phyloP scores from a whole-genome alignment of 345 rosid genomes.

The Lepidium aucheri region DNA sequence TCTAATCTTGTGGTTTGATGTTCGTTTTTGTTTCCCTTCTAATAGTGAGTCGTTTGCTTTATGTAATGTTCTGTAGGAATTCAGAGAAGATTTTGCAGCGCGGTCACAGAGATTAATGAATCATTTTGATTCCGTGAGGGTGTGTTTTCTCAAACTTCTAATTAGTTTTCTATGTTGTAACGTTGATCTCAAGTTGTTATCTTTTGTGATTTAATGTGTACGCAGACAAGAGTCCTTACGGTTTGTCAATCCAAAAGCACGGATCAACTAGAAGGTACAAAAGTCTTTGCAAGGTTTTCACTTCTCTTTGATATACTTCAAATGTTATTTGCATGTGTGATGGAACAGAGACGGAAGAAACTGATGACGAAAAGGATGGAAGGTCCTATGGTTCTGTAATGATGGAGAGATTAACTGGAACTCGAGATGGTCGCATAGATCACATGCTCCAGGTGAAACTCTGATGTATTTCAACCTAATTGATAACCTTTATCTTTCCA shows the following conservation, averaged over 20 bases:
- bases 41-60: not conserved
- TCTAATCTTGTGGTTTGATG: not conserved
- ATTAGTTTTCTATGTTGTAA: not conserved
- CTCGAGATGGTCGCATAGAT: slow-evolving; percentile 78
- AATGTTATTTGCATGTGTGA: not conserved
- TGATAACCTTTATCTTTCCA: not conserved
- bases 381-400: slow-evolving; percentile 72
- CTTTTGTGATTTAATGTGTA: not conserved
- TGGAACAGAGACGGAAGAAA: slow-evolving; percentile 42
- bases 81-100: slow-evolving; percentile 66
- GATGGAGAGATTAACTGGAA: slow-evolving; percentile 79
- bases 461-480: not conserved
- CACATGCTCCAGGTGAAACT: slow-evolving; percentile 79
- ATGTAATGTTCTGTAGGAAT: slow-evolving; percentile 43
- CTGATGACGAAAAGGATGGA: slow-evolving; percentile 39
- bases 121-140: slow-evolving; percentile 52
- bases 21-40: not conserved
- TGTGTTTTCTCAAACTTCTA: slow-evolving; percentile 14
- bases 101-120: slow-evolving; percentile 63
- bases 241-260: slow-evolving; percentile 61
- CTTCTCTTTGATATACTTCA: not conserved
- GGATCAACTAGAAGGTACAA: slow-evolving; percentile 55
- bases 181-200: not conserved
- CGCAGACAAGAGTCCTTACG: slow-evolving; percentile 69
- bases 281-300: not conserved